These are phyloP conservation scores for Cercospora zeae-maydis DNA, from an alignment of 2,329 filamentous ascomycete genomes.

Conservation along the genomic window DNA sequence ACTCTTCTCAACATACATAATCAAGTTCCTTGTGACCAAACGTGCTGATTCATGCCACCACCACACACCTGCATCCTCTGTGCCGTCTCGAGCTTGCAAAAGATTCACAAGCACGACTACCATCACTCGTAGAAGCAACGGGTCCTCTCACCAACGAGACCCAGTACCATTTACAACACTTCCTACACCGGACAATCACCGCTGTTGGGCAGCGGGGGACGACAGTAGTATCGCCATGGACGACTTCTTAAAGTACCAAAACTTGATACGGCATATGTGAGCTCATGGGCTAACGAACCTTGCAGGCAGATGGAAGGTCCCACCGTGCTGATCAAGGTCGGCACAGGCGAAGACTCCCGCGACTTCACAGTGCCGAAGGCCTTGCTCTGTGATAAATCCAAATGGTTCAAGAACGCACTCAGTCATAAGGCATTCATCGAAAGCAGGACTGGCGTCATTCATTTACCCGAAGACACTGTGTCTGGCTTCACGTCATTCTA, in stretches of 20 bases:
- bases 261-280: no score
- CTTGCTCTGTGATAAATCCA: neutral
- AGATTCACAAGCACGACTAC: no score
- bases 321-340: neutral
- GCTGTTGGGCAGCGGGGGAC: no score
- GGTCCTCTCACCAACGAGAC: no score
- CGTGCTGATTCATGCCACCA: no score
- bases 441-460: neutral
- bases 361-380: constrained; percentile 2
- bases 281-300: neutral
- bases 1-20: no score
- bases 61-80: no score
- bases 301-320: neutral
- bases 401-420: constrained; percentile 1
- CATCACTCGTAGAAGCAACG: no score
- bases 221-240: neutral
- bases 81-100: no score
- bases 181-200: no score
- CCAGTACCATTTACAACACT: no score
- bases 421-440: neutral
- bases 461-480: neutral
- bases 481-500: constrained; percentile 2
- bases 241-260: neutral
- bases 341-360: neutral
- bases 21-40: no score